phyloP scores from a whole-genome alignment of 2,329 filamentous ascomycete genomes.

The Phaeophleospora eucalypticola region DNA sequence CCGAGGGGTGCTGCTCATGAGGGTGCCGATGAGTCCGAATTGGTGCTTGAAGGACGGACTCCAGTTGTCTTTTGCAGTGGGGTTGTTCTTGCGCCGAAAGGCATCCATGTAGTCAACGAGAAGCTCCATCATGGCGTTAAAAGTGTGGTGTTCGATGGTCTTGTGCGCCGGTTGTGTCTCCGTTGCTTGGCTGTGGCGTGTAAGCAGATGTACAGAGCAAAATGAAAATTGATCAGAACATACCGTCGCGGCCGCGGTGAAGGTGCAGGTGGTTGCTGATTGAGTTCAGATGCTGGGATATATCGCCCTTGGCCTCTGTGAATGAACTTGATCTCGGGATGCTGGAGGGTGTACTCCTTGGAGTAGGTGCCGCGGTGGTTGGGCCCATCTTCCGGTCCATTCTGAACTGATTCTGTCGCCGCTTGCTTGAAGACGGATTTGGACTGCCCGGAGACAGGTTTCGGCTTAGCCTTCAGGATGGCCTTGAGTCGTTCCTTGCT shows the following conservation, averaged over 20 bases:
- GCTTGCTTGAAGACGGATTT: neutral
- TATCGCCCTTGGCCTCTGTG: conserved; percentile 35
- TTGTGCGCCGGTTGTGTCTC: conserved; percentile 10
- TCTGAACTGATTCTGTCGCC: neutral
- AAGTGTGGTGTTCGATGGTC: conserved; percentile 8
- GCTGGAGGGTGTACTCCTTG: conserved; percentile 26
- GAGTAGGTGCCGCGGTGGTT: conserved; percentile 32
- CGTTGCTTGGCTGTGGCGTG: conserved; percentile 10
- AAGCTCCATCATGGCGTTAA: conserved; percentile 14
- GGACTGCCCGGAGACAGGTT: conserved; percentile 6
- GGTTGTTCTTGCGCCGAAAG: conserved; percentile 14
- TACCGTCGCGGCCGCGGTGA: conserved; percentile 18
- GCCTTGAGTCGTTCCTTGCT: conserved; percentile 11
- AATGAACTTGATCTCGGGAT: conserved; percentile 31
- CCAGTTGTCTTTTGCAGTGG: conserved; percentile 17
- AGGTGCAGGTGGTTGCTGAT: conserved; percentile 1
- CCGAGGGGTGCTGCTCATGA: conserved; percentile 16
- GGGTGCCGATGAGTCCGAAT: conserved; percentile 13
- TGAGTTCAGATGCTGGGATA: conserved; percentile 24
- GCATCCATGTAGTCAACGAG: conserved; percentile 15
- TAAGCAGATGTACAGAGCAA: conserved; percentile 3
- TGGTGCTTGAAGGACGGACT: conserved; percentile 15
- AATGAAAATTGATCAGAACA: neutral
- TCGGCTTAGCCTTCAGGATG: conserved; percentile 13
- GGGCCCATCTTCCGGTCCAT: conserved; percentile 20